Evolutionary conservation across 1,284 basidiomycete species (phyloP), one percentile per base, ranked within the genome.

Genomic region (Rhodotorula sp.): DNA sequence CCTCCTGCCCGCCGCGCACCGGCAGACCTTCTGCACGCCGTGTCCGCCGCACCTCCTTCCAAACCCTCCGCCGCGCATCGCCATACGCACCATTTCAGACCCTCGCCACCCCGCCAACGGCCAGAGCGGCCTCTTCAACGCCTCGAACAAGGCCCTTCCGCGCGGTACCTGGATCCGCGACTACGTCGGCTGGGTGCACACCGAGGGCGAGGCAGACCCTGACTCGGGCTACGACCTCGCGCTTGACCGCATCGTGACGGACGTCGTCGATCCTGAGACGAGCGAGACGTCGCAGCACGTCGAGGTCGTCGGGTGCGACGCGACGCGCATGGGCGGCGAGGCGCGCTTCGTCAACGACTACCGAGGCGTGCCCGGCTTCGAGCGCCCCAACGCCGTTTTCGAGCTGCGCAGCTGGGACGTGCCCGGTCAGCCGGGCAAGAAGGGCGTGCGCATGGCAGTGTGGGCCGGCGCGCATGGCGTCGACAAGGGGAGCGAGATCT

Each of bases 341-440:
- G 90, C 88, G 5, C 85, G 92, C 74, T 93, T 94, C 80, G 85
- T 92, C 72, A 95, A 95, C 77, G 93, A 95, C 82, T 95, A 89
- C 81, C 86, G 93, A 64, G 91, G 91, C 8, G 84, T 92, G 41
- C 61, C 68, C 82, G 82, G 60, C 76, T 80, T 17, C 87, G 54
- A 83, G 76, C 64, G 77, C 25, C 88, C 92, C 3, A 95, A 95
- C 77, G 90, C 89, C 0, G 80, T 88, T 61, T 95, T 95, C 82
- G 85, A 71, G 23, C 53, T 71, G 13, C 50, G 74, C 54, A 70
- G 56, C 49, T 74, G 55, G 54, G 49, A 52, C 23, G 17, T 53
- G 5, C 59, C 48, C 2, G 56, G 14, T 5, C 21, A 9, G 9
- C 42, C 3, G 0, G 53, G 34, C 16, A 17, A 13, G 19, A 48